Percentiles rank a stretch among this genome's conserved stretches.
These are phyloP conservation scores for Coix lacrymajobi DNA, from an alignment of 176 grass and related monocot genomes.

Conservation along the genomic window DNA sequence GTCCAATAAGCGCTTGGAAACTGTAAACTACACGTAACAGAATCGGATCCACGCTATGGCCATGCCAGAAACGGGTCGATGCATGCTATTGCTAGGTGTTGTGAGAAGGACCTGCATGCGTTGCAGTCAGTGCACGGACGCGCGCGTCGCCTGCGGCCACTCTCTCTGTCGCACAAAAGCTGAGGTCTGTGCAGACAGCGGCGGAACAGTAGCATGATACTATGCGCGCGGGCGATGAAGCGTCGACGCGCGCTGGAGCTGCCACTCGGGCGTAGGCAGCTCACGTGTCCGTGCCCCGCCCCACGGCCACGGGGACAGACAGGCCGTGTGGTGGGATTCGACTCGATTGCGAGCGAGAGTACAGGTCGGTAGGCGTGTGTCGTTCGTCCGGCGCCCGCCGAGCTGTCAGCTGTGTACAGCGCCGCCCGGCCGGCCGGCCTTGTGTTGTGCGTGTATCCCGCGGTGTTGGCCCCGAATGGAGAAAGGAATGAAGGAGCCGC, in stretches of 20 bases:
- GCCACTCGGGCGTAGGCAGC: neutral
- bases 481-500: slow-evolving; percentile 13
- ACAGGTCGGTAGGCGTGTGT: neutral
- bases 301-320: neutral
- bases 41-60: neutral
- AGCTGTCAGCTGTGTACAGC: neutral
- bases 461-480: slow-evolving; percentile 19
- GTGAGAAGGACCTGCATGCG: neutral
- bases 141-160: neutral
- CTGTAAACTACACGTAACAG: neutral
- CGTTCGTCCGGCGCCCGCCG: neutral
- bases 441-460: neutral
- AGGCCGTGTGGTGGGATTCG: neutral
- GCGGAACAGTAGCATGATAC: neutral
- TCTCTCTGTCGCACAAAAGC: neutral
- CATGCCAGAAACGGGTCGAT: slow-evolving; percentile 17
- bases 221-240: neutral
- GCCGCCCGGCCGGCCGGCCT: neutral
- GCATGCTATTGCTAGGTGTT: too few species aligned
- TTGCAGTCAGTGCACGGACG: neutral
- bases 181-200: neutral
- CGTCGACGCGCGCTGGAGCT: neutral
- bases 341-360: neutral
- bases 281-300: slow-evolving; percentile 14
- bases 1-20: neutral